These are phyloP conservation scores for Kazachstania psychrophila DNA, from an alignment of 805 yeast species.

Conservation along the genomic window DNA sequence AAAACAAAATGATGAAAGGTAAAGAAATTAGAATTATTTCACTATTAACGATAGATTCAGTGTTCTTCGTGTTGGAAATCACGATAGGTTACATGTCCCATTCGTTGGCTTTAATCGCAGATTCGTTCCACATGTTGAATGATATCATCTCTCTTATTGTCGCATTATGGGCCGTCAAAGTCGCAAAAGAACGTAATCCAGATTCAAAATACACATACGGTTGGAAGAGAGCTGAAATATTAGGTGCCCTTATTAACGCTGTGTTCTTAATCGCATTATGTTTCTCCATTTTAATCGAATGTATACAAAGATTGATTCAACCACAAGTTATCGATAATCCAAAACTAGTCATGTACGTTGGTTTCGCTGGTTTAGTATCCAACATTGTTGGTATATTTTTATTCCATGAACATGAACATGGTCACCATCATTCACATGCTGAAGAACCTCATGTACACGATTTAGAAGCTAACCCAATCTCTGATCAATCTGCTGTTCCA, in stretches of 20 bases:
- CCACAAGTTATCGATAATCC: constrained; percentile 79
- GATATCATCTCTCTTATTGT: constrained; percentile 83
- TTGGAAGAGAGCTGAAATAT: constrained; percentile 94
- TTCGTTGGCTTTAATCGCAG: constrained; percentile 90
- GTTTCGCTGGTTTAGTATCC: constrained; percentile 71
- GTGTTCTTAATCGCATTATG: constrained; percentile 88
- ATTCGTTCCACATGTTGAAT: constrained; percentile 94
- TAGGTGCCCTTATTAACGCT: constrained; percentile 91
- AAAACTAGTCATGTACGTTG: constrained; percentile 71
- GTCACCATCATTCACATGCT: background rate
- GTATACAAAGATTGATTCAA: constrained; percentile 75
- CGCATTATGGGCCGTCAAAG: constrained; percentile 94
- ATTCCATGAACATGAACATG: constrained; percentile 56
- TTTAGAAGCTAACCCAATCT: constrained; percentile 33
- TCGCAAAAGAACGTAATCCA: constrained; percentile 71
- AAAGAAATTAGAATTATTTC: constrained; percentile 68
- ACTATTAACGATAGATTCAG: constrained; percentile 64
- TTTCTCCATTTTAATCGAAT: constrained; percentile 85
- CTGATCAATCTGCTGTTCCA: constrained; percentile 25
- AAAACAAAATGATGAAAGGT: constrained; percentile 6
- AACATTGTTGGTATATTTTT: constrained; percentile 75
- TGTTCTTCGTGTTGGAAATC: constrained; percentile 79
- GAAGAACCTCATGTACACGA: background rate
- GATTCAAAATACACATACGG: constrained; percentile 92
- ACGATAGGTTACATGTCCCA: constrained; percentile 84